Evolutionary conservation across 1,139 yeast genomes (phyloP).

Genomic region (Wickerhamiella infanticola): DNA sequence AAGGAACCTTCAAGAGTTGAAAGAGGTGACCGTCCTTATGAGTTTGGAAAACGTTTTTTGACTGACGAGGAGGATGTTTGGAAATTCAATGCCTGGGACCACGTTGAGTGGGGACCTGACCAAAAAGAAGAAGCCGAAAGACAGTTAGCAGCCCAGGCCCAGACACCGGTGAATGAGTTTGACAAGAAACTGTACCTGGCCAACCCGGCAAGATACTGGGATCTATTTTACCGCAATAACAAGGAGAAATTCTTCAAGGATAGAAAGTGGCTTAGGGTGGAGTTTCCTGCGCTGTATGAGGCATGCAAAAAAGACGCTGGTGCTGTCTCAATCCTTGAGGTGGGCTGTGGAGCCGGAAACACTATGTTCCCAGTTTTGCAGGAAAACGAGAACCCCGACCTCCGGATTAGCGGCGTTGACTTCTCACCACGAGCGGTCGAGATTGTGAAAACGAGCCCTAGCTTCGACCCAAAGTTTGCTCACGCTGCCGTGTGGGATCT

Average conservation of each 20-base stretch:
- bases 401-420: constrained; percentile 74
- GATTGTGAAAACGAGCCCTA: constrained; percentile 47
- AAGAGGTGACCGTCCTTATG: constrained; percentile 75
- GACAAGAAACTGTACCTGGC: constrained; percentile 64
- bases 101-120: constrained; percentile 94
- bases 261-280: constrained; percentile 89
- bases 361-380: constrained; percentile 79
- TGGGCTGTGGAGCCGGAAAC: constrained; percentile 98
- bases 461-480: constrained; percentile 49
- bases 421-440: constrained; percentile 85
- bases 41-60: constrained; percentile 75
- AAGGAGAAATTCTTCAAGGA: constrained; percentile 90
- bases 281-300: constrained; percentile 72
- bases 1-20: constrained; percentile 15
- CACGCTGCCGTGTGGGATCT: constrained; percentile 93
- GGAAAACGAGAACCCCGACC: constrained; percentile 65
- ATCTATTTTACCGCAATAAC: constrained; percentile 78
- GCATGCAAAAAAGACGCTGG: constrained; percentile 59
- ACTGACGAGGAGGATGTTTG: constrained; percentile 62
- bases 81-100: constrained; percentile 94
- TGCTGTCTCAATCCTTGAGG: constrained; percentile 64
- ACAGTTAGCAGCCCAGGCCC: constrained; percentile 60
- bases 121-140: constrained; percentile 63
- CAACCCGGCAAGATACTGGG: constrained; percentile 93
- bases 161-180: constrained; percentile 69